A percentile compares a stretch with the other conserved stretches of the same genome.
Evolutionary conservation across 1,284 basidiomycete genomes (phyloP).

Genomic region (Microbotryum lychnidis-dioicae): DNA sequence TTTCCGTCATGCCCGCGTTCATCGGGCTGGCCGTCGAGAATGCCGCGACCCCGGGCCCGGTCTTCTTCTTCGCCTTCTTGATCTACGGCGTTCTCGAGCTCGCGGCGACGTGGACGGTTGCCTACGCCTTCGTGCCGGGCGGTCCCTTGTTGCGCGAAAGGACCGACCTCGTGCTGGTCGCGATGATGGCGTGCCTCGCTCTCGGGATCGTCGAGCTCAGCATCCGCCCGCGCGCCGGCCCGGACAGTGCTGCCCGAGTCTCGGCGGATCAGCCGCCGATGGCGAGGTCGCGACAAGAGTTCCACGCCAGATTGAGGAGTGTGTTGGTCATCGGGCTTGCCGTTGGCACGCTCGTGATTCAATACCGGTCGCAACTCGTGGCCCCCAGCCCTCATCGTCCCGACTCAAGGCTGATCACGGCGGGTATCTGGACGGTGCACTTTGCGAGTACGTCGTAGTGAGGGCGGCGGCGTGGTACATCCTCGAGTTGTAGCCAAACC

Average conservation of each 20-base stretch:
- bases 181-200: constrained; percentile 40
- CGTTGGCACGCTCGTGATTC: constrained; percentile 18
- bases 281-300: too few species aligned
- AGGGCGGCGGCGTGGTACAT: too few species aligned
- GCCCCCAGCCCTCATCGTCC: constrained; percentile 56
- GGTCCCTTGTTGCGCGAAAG: constrained; percentile 70
- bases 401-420: constrained; percentile 63
- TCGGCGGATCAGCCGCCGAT: neutral
- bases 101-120: constrained; percentile 71
- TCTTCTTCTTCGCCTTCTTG: constrained; percentile 54
- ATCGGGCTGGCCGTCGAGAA: constrained; percentile 39
- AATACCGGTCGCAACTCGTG: neutral
- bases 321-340: constrained; percentile 24
- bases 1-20: constrained; percentile 55
- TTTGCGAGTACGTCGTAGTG: constrained; percentile 44
- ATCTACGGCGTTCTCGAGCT: constrained; percentile 59
- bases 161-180: constrained; percentile 53
- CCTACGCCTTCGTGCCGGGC: constrained; percentile 81
- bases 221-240: constrained; percentile 38
- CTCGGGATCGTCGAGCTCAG: constrained; percentile 21
- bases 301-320: too few species aligned
- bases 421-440: constrained; percentile 88
- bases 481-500: neutral
- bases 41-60: constrained; percentile 40
- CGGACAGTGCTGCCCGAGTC: neutral